A percentile compares a stretch with the other conserved stretches of the same genome.
Evolutionary conservation across 2,329 filamentous ascomycete species (phyloP).

Genomic region (Colletotrichum gigasporum): DNA sequence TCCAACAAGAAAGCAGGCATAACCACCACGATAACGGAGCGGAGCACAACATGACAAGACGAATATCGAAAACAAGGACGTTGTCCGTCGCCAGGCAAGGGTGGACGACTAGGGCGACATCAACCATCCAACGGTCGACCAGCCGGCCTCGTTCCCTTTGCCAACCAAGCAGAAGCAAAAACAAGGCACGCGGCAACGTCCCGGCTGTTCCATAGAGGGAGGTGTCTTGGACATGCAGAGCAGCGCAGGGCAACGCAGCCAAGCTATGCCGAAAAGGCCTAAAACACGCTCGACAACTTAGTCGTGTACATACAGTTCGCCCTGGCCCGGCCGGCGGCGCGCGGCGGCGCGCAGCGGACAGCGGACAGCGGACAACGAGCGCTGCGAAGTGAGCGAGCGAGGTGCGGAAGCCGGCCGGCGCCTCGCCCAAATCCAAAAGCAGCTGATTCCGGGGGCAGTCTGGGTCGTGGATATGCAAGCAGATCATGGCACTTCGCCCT

Average conservation of each 20-base stretch:
- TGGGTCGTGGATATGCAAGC: constrained; percentile 11
- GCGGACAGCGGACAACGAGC: background rate
- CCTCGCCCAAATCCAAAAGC: constrained; percentile 18
- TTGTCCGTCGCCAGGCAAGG: background rate
- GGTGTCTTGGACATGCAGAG: background rate
- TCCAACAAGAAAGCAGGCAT: background rate
- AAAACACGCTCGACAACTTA: background rate
- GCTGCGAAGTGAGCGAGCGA: too few species aligned
- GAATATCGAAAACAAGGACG: background rate
- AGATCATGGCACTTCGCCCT: constrained; percentile 6
- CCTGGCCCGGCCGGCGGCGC: background rate
- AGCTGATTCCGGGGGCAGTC: constrained; percentile 16
- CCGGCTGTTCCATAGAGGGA: background rate
- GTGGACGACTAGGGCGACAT: background rate
- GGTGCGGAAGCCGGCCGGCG: constrained; percentile 16
- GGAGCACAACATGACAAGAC: background rate
- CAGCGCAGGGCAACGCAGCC: background rate
- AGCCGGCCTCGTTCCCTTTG: background rate
- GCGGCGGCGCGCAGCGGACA: background rate
- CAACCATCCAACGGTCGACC: background rate
- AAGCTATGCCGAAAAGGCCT: background rate
- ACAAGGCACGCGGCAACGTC: background rate
- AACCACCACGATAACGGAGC: background rate
- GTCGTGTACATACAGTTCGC: background rate
- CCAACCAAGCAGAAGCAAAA: background rate